These are phyloP conservation scores for Ascochyta lentis DNA, from an alignment of 2,329 filamentous ascomycete species.

Conservation along the genomic window DNA sequence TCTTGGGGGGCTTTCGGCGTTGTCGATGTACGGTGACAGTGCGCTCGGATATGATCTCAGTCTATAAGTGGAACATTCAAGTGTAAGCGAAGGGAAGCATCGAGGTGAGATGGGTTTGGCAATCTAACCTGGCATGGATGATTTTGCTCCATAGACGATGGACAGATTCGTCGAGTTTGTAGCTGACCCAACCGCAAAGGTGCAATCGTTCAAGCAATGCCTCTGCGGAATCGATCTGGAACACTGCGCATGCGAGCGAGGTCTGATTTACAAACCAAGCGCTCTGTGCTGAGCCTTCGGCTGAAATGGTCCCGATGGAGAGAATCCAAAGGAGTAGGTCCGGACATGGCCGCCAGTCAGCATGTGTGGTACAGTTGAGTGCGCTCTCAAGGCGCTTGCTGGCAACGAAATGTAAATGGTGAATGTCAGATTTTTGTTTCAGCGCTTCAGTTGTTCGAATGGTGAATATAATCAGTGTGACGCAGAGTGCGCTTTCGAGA, in stretches of 20 bases:
- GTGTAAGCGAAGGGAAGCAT: conserved; percentile 43
- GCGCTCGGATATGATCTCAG: conserved; percentile 35
- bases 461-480: conserved; percentile 47
- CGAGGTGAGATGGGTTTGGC: conserved; percentile 30
- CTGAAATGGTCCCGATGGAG: conserved; percentile 44
- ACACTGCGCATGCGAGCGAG: conserved; percentile 43
- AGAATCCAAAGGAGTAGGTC: conserved; percentile 49
- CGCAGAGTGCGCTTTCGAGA: conserved; percentile 46
- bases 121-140: conserved; percentile 45
- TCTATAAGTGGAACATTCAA: conserved; percentile 34
- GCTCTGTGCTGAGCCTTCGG: conserved; percentile 39
- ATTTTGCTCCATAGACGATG: conserved; percentile 40
- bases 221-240: conserved; percentile 35
- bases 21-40: conserved; percentile 21
- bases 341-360: conserved; percentile 41
- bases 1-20: conserved; percentile 31
- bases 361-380: conserved; percentile 41
- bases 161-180: conserved; percentile 45
- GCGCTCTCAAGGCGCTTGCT: conserved; percentile 45
- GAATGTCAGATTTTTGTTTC: conserved; percentile 31
- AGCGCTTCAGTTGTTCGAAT: conserved; percentile 45
- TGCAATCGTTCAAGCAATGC: conserved; percentile 39
- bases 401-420: conserved; percentile 40
- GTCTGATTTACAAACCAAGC: conserved; percentile 44
- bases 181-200: conserved; percentile 47